Conservation (phyloP, 345 rosid genomes). For the Populus alba region DNA sequence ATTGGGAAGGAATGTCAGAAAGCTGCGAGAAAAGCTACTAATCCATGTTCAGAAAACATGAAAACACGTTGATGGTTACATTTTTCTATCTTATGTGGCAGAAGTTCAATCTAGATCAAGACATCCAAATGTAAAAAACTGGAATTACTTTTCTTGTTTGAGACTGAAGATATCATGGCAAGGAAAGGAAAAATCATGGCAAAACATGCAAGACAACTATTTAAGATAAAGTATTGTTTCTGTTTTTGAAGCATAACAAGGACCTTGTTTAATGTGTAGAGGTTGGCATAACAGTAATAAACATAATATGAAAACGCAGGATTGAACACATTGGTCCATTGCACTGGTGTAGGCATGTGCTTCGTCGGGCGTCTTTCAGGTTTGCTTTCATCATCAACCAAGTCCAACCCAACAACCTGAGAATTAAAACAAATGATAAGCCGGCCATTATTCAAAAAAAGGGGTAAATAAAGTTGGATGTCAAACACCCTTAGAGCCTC, state of each 20-base stretch:
- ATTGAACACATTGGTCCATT: slow-evolving; percentile 95
- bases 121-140: neutral
- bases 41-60: neutral
- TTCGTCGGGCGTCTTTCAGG: slow-evolving; percentile 99
- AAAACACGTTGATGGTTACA: neutral
- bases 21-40: neutral
- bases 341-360: slow-evolving; percentile 99
- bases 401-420: slow-evolving; percentile 97
- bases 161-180: neutral
- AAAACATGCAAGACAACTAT: neutral
- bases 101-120: neutral
- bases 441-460: neutral
- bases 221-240: neutral
- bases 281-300: slow-evolving; percentile 94
- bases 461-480: neutral
- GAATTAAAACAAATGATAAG: slow-evolving; percentile 19
- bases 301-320: slow-evolving; percentile 95
- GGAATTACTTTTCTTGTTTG: too few species aligned
- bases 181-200: neutral
- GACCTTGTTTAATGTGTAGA: slow-evolving; percentile 92
- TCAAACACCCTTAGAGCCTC: neutral
- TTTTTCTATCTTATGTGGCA: neutral
- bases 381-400: slow-evolving; percentile 99
- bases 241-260: neutral
- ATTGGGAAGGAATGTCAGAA: neutral